Evolutionary conservation across 1,284 basidiomycete species (phyloP), one percentile per base, ranked within the genome.

Genomic region (Boletus hoseneyae): DNA sequence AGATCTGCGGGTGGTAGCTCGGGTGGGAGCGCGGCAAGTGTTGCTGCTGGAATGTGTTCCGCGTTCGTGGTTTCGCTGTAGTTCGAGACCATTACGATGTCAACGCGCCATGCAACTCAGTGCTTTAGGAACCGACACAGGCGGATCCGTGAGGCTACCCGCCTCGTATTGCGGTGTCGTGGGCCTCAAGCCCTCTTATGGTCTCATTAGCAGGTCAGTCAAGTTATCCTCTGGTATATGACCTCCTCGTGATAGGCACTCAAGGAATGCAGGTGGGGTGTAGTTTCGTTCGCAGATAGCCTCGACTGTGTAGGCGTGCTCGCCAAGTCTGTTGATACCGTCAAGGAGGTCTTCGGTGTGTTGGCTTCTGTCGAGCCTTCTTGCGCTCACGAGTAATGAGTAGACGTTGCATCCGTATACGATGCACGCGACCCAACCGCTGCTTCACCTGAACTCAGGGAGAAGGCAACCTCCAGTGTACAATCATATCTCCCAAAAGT

Each of bases 151-250:
- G 5, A 81, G 96, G 30, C 73, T 99, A 2, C 97, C 96, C 0
- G 95, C 95, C 0, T 86, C 93, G 1, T 98, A 97, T 65, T 97
- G 93, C 61, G 94, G 95, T 3, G 76, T 97, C 0, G 83, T 90
- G 4, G 96, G 95, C 0, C 71, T 98, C 45, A 99, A 99, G 64
- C 96, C 96, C 0, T 95, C 93, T 0, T 98, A 98, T 60, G 96
- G 96, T 0, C 71, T 97, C 41, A 71, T 99, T 35, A 93, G 90
- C 61, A 80, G 94, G 86, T 88, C 42, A n/a, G 67, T 54, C 11
- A 48, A 27, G 15, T 4, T 12, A n/a, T 34, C 11, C 41, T n/a
- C 6, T 42, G 47, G 18, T 30, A 15, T 21, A 5, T 16, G 30
- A 27, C 18, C 15, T 36, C 13, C 12, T 36, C 13, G 49, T 58